Evolutionary conservation across 257 asterid genomes (phyloP).

Genomic region (Hygrophila difformis): DNA sequence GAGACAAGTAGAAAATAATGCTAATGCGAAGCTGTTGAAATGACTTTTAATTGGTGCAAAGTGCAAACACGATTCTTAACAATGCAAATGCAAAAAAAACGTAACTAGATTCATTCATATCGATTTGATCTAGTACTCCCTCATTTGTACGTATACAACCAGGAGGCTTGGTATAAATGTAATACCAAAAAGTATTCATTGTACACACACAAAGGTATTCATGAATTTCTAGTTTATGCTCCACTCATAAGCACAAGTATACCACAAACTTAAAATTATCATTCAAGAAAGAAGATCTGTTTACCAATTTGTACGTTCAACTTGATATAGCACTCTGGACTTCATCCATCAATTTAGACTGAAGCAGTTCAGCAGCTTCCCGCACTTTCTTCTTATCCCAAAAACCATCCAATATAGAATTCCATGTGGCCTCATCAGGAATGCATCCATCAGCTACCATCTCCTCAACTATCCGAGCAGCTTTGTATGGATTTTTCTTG

Average conservation of each 20-base stretch:
- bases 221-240: too few relatives aligned
- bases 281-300: neutral
- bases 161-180: too few relatives aligned
- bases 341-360: conserved; percentile 32
- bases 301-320: conserved; percentile 14
- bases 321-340: conserved; percentile 17
- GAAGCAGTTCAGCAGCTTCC: conserved; percentile 48
- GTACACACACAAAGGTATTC: too few relatives aligned
- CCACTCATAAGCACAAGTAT: neutral
- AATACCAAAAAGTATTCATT: too few relatives aligned
- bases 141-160: too few relatives aligned
- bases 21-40: too few relatives aligned
- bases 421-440: conserved; percentile 62
- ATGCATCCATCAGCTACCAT: conserved; percentile 78
- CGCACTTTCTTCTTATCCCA: conserved; percentile 59
- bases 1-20: too few relatives aligned
- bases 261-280: neutral
- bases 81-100: too few relatives aligned
- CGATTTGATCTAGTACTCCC: too few relatives aligned
- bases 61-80: too few relatives aligned
- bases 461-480: conserved; percentile 58
- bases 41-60: too few relatives aligned
- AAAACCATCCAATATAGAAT: conserved; percentile 39
- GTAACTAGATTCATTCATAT: too few relatives aligned
- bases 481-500: conserved; percentile 58